Percentiles rank a stretch among this genome's conserved stretches.
Evolutionary conservation across 2,329 filamentous ascomycete species (phyloP).

Genomic region (Hymenoscyphus salicellus): DNA sequence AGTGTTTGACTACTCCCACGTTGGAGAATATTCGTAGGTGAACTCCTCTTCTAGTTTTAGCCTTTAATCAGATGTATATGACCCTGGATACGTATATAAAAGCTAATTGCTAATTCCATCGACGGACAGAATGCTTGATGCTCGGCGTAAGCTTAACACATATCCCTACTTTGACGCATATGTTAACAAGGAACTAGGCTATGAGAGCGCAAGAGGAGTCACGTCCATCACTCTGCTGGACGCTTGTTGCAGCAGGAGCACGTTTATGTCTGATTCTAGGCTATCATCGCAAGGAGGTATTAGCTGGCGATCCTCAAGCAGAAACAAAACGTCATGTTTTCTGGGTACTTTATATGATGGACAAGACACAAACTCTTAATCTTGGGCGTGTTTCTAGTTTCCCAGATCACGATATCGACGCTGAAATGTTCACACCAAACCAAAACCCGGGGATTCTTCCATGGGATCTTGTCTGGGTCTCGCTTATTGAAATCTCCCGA

Average conservation of each 20-base stretch:
- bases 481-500: slow-evolving; percentile 14
- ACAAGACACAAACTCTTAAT: slow-evolving; percentile 21
- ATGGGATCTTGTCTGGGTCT: slow-evolving; percentile 17
- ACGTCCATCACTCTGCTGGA: slow-evolving; percentile 21
- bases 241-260: slow-evolving; percentile 19
- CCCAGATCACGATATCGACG: slow-evolving; percentile 22
- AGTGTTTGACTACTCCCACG: neutral
- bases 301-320: slow-evolving; percentile 15
- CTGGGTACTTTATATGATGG: slow-evolving; percentile 24
- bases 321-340: slow-evolving; percentile 21
- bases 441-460: slow-evolving; percentile 9
- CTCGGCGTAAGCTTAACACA: slow-evolving; percentile 15
- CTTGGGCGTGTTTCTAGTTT: slow-evolving; percentile 20
- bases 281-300: slow-evolving; percentile 19
- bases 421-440: slow-evolving; percentile 13
- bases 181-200: slow-evolving; percentile 7
- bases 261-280: slow-evolving; percentile 21
- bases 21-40: slow-evolving; percentile 1
- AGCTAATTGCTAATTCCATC: neutral
- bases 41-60: slow-evolving; percentile 9
- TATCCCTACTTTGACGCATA: neutral
- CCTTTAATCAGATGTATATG: slow-evolving; percentile 2
- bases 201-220: slow-evolving; percentile 20
- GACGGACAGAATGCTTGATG: slow-evolving; percentile 19
- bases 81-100: neutral